Evolutionary conservation across 768 basidiomycete species (phyloP).

Genomic region (Russula sp.): DNA sequence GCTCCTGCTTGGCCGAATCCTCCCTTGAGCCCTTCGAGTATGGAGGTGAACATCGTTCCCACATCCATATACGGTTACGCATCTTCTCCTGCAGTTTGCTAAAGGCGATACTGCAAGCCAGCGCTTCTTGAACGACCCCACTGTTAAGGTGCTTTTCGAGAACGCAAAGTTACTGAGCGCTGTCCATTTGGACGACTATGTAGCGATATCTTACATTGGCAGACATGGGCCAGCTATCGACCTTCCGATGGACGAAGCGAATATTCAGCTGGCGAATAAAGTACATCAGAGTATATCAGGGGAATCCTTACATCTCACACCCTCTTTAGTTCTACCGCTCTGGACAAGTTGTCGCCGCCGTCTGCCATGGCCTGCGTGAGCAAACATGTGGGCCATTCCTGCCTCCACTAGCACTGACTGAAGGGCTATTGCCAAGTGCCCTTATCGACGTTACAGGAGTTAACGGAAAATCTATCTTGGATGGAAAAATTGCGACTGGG

Average conservation of each 20-base stretch:
- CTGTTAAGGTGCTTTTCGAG: constrained; percentile 45
- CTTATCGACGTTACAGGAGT: constrained; percentile 50
- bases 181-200: constrained; percentile 55
- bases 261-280: constrained; percentile 51
- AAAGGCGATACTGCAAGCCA: constrained; percentile 45
- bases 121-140: constrained; percentile 54
- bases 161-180: constrained; percentile 56
- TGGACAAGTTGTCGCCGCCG: constrained; percentile 62
- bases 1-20: constrained; percentile 53
- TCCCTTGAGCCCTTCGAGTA: constrained; percentile 55
- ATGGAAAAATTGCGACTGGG: constrained; percentile 50
- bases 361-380: constrained; percentile 77
- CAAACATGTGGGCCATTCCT: constrained; percentile 14
- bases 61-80: not conserved
- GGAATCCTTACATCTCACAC: not conserved
- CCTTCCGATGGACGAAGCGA: constrained; percentile 50
- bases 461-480: constrained; percentile 59
- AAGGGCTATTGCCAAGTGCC: constrained; percentile 34
- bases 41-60: constrained; percentile 36
- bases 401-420: not conserved
- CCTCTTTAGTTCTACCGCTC: constrained; percentile 54
- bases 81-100: constrained; percentile 36
- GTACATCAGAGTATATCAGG: constrained; percentile 29
- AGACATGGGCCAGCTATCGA: constrained; percentile 78
- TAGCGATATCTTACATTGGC: constrained; percentile 72